Conservation (phyloP, 1,139 yeast species). For the Candida tropicalis region DNA sequence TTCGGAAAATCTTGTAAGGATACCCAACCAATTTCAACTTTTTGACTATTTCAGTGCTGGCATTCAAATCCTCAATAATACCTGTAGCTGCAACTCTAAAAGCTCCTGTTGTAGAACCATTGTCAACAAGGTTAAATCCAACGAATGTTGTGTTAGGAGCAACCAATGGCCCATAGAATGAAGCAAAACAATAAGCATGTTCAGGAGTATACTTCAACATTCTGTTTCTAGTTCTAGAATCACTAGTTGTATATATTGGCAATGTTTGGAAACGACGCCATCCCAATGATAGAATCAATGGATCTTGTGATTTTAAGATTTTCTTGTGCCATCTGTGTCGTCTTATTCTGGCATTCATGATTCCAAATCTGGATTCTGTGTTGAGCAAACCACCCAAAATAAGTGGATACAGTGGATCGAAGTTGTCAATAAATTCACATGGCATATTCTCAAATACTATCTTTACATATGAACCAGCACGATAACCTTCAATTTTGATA, state of each 20-base stretch:
- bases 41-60: slow-evolving; percentile 89
- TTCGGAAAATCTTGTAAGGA: slow-evolving; percentile 90
- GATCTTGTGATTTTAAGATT: slow-evolving; percentile 93
- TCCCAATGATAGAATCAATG: slow-evolving; percentile 88
- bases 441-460: slow-evolving; percentile 83
- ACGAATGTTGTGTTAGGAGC: slow-evolving; percentile 98
- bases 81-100: slow-evolving; percentile 99
- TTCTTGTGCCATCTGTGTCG: slow-evolving; percentile 99
- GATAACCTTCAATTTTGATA: slow-evolving; percentile 83
- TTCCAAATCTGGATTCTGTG: slow-evolving; percentile 92
- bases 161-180: slow-evolving; percentile 95
- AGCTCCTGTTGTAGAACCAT: slow-evolving; percentile 80
- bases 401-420: slow-evolving; percentile 83
- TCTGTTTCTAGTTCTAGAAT: slow-evolving; percentile 95
- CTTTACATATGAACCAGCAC: slow-evolving; percentile 94
- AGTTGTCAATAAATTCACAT: slow-evolving; percentile 85
- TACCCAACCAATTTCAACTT: slow-evolving; percentile 93
- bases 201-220: slow-evolving; percentile 99
- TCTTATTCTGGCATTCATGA: slow-evolving; percentile 89
- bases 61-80: slow-evolving; percentile 88
- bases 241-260: slow-evolving; percentile 94
- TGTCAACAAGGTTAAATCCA: slow-evolving; percentile 88
- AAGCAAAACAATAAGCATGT: slow-evolving; percentile 94
- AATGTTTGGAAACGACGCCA: slow-evolving; percentile 99
- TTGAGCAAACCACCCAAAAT: slow-evolving; percentile 88